Percentiles rank a stretch among this genome's conserved stretches.
phyloP scores from a whole-genome alignment of 257 asterid genomes.

The Solanum corneliomulleri region DNA sequence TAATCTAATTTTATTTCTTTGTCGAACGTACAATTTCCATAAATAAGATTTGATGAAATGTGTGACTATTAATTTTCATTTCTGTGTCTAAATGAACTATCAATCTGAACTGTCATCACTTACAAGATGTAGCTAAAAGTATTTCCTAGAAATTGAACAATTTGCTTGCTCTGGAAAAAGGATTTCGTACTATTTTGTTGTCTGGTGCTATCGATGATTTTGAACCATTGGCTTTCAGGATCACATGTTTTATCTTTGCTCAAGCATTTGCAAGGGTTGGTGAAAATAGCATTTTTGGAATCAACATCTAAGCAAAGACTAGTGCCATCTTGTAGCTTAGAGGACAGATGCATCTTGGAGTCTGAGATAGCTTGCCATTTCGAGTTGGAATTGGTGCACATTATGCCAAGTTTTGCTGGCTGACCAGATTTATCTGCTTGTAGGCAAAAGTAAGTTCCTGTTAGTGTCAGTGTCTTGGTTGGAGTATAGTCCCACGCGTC shows the following conservation, averaged over 20 bases:
- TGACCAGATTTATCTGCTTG: slow-evolving; percentile 46
- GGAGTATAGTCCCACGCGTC: slow-evolving; percentile 57
- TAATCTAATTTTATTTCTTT: not conserved
- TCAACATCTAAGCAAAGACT: slow-evolving; percentile 68
- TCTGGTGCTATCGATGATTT: slow-evolving; percentile 64
- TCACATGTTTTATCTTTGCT: slow-evolving; percentile 48
- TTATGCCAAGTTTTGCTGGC: slow-evolving; percentile 63
- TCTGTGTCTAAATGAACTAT: not conserved
- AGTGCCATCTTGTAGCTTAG: slow-evolving; percentile 52
- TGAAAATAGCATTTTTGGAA: slow-evolving; percentile 39
- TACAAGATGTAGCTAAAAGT: not conserved
- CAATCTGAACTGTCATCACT: not conserved
- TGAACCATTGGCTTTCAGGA: slow-evolving; percentile 95
- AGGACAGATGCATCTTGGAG: slow-evolving; percentile 78
- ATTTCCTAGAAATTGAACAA: not conserved
- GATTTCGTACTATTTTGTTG: not conserved
- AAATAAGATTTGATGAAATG: not conserved
- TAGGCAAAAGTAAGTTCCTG: slow-evolving; percentile 63
- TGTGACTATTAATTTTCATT: not conserved
- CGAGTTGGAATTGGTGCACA: slow-evolving; percentile 36
- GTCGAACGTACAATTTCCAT: not conserved
- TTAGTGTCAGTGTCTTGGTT: slow-evolving; percentile 35
- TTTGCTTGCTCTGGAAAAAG: not conserved
- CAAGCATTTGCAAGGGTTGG: slow-evolving; percentile 70
- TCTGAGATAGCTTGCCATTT: slow-evolving; percentile 75